Evolutionary conservation across 345 rosid species (phyloP).

Genomic region (Pseudoturritis turrita): DNA sequence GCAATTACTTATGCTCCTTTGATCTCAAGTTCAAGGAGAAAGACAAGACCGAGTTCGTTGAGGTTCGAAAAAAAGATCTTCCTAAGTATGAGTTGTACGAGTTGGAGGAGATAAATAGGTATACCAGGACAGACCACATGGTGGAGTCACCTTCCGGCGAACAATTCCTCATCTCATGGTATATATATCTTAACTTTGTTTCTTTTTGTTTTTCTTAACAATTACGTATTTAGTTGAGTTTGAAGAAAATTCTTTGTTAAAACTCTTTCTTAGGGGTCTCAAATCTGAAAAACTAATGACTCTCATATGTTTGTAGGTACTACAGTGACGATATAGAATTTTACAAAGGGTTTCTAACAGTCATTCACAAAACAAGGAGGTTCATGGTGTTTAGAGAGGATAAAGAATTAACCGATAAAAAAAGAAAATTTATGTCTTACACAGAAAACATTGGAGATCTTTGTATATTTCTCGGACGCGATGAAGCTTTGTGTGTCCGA

Average conservation of each 20-base stretch:
- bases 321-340: no score
- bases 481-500: not conserved
- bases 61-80: not conserved
- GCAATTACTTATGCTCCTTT: not conserved
- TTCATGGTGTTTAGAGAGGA: not conserved
- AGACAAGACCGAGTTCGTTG: not conserved
- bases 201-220: no score
- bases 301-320: no score
- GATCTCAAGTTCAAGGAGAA: not conserved
- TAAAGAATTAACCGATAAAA: not conserved
- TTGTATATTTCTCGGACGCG: not conserved
- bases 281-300: no score
- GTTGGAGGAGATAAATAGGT: not conserved
- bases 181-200: not conserved
- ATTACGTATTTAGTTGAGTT: no score
- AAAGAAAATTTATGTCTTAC: not conserved
- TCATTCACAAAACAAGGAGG: not conserved
- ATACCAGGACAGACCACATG: not conserved
- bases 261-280: no score
- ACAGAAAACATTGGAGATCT: conserved; percentile 1
- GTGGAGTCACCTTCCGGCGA: not conserved
- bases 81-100: not conserved
- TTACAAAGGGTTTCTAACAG: no score
- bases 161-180: not conserved
- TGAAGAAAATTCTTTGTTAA: no score